Percentiles rank a stretch among this genome's conserved stretches.
phyloP scores from a whole-genome alignment of 176 grass and related monocot genomes.

The Aegilops umbellulata region DNA sequence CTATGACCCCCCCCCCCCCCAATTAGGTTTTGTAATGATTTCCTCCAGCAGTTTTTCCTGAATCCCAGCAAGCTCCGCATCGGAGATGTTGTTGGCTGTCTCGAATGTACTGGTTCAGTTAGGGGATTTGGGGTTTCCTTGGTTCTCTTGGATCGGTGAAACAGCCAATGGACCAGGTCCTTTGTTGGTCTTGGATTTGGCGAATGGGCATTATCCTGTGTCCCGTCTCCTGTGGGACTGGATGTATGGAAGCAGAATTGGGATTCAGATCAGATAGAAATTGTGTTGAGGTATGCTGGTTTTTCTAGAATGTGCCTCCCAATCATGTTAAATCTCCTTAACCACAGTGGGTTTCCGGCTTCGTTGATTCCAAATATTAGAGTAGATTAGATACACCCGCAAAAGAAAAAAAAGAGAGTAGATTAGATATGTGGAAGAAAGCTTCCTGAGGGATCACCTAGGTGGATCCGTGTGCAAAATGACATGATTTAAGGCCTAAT shows the following conservation, averaged over 20 bases:
- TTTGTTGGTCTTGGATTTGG: background rate
- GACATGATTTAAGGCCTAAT: background rate
- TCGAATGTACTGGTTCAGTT: background rate
- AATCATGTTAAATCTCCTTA: background rate
- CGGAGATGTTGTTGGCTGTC: background rate
- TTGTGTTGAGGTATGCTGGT: background rate
- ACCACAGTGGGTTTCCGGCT: too few relatives aligned
- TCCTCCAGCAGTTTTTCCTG: background rate
- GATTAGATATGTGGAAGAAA: background rate
- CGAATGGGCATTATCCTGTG: background rate
- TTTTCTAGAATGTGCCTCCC: too few relatives aligned
- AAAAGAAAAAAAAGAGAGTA: background rate
- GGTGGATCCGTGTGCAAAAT: background rate
- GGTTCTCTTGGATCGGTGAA: background rate
- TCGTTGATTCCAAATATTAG: background rate
- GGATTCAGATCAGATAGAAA: background rate
- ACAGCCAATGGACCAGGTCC: background rate
- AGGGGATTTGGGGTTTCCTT: background rate
- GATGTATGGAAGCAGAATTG: background rate
- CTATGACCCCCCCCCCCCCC: background rate
- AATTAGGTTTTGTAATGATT: background rate
- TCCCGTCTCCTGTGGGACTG: background rate
- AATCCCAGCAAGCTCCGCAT: background rate
- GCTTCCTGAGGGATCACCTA: background rate
- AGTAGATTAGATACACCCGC: too few relatives aligned